Percentiles rank a stretch among this genome's conserved stretches.
Evolutionary conservation across 2,329 filamentous ascomycete species (phyloP).

Genomic region (Diaporthe longicolla): DNA sequence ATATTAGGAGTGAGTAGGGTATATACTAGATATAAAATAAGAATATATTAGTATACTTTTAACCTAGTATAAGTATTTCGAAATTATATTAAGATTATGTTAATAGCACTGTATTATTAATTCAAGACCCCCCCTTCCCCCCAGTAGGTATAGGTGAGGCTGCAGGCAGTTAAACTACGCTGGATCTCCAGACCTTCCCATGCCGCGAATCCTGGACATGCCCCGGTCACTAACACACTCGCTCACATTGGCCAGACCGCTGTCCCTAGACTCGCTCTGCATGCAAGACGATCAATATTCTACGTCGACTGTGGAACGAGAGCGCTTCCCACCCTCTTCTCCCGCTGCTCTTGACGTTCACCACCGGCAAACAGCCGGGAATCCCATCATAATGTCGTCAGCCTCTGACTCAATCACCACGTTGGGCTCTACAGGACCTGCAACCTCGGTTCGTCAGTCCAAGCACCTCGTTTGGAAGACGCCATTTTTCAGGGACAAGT

Average conservation of each 20-base stretch:
- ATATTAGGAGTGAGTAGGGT: too few relatives aligned
- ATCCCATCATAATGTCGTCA: background rate
- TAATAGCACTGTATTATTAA: too few relatives aligned
- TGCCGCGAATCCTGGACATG: background rate
- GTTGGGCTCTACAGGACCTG: background rate
- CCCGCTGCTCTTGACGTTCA: background rate
- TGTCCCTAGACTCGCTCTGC: constrained; percentile 7
- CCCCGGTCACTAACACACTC: background rate
- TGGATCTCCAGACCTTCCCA: background rate
- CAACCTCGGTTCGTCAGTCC: background rate
- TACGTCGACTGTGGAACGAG: background rate
- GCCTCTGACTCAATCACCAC: background rate
- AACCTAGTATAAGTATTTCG: too few relatives aligned
- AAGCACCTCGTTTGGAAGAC: background rate
- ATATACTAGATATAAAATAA: too few relatives aligned
- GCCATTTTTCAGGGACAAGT: background rate
- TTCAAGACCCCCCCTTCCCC: too few relatives aligned
- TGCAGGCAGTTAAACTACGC: background rate
- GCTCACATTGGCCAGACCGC: background rate
- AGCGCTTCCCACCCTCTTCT: background rate
- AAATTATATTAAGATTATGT: too few relatives aligned
- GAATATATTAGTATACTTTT: too few relatives aligned
- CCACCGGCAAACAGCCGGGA: background rate
- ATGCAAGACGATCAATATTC: background rate
- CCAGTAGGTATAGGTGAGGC: background rate